Conservation (phyloP, 176 grass and related monocot species). For the Puya raimondii region DNA sequence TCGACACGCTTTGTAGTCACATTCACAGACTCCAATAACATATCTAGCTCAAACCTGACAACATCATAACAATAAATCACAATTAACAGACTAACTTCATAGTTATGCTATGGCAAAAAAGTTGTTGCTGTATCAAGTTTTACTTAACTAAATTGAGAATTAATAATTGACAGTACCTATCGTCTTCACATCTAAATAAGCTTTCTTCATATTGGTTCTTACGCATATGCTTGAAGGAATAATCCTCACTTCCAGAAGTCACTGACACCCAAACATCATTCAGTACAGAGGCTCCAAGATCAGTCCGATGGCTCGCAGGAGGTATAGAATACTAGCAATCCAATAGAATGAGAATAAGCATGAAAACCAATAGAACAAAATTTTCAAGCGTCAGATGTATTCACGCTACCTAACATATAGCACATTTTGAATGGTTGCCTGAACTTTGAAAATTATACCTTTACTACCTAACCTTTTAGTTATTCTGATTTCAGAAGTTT, state of each 20-base stretch:
- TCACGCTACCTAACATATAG: no score
- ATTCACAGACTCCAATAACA: constrained; percentile 96
- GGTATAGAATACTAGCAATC: constrained; percentile 66
- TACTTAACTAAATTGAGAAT: constrained; percentile 8
- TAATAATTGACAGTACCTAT: constrained; percentile 44
- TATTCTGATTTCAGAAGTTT: no score
- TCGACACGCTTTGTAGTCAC: constrained; percentile 79
- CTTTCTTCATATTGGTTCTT: constrained; percentile 99
- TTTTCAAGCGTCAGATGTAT: not conserved
- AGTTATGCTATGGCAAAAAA: not conserved
- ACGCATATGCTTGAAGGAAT: constrained; percentile 99
- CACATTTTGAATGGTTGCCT: no score
- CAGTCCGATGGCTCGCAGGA: constrained; percentile 70
- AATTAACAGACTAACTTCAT: not conserved
- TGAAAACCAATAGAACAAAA: constrained; percentile 5
- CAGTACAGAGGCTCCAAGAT: constrained; percentile 70
- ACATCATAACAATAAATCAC: constrained; percentile 5
- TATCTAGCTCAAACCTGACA: constrained; percentile 93
- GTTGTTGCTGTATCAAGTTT: no score
- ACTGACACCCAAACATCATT: constrained; percentile 97
- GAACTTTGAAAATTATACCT: no score
- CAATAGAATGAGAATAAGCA: not conserved
- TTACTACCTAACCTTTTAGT: no score
- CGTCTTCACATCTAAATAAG: constrained; percentile 98
- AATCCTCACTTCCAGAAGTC: constrained; percentile 99